Base-by-base conservation (phyloP, 306 rosid species). In the Calophaca sinica region DNA sequence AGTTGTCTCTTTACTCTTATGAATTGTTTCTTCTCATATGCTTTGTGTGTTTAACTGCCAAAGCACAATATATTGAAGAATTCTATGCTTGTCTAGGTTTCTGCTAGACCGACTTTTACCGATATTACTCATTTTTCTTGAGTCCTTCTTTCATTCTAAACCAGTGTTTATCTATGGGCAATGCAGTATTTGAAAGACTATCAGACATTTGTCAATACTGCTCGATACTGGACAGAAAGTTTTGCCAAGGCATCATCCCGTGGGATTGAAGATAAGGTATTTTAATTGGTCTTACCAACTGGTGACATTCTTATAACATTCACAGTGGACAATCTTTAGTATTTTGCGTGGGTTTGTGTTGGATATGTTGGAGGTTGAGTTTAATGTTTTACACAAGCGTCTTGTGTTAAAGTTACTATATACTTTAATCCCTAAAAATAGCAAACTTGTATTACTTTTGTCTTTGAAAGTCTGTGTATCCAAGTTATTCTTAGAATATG, bases 141-240 rank as follows among this genome's bases (percentile, higher is more conserved):
- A 46, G 39, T 38, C 61, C 31, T 62, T 33, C 10, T 39, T 58
- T 46, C 49, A 62, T 58, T 70, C 60, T 80, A 31, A 72, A 53
- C 33, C 35, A 9, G 15, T 52, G 42, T 42, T 49, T 79, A 11
- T 80, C 9, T 61, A 52, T 64, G 76, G 66, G 66, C 7, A 69
- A 69, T 86, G 84, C 88, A 94, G 99, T 94, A 94, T 77, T 86
- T 92, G 74, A 86, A 76, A 81, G 91, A 94, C 48, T 81, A 88
- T 66, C 96, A 92, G 86, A 92, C 96, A 68, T 94, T 92, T 80
- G 91, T 89, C 60, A 85, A 79, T 82, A 94, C 98, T 35, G 99
- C 99, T 29, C 91, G 93, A 71, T 92, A 92, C 85, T 94, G 99
- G 99, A 92, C 99, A 7, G 97, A 94, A 84, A 80, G 83, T 79